Evolutionary conservation across 306 rosid species (phyloP), one percentile per base, ranked within the genome.

Genomic region (Echinosophora koreensis): DNA sequence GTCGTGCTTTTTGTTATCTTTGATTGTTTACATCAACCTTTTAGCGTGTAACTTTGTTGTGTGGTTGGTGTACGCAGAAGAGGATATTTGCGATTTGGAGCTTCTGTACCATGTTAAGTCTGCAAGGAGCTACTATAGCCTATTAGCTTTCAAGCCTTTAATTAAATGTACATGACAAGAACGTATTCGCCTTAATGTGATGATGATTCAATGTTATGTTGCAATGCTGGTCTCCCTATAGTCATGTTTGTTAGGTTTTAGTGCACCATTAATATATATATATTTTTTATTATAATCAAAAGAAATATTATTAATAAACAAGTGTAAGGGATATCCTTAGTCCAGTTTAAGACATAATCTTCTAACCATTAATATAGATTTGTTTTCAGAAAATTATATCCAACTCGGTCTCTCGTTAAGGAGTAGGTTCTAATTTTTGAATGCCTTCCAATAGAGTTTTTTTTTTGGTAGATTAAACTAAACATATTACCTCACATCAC

Each of bases 51-150:
- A 16, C 51, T 75, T 56, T 75, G 47, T 44, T 56, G 79, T 65
- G 67, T 76, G 75, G 61, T 70, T 73, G 44, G 63, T 74, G 70
- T 49, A 73, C 11, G n/a, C 70, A 66, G 50, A 59, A 59, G 42
- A 51, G n/a, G 71, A 46, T 47, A 22, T 37, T 41, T 62, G 8
- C n/a, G 2, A 75, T 50, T 52, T 38, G 80, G 73, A 69, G 70
- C 50, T 54, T 69, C 57, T 22, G 22, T 22, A 22, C 22, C 22
- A 22, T 22, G 22, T 22, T 22, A 22, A 22, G 22, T 22, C 22
- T 30, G 32, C 32, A 30, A 30, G 32, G 32, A 30, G 32, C 3
- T 30, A 30, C 8, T 41, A 10, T 22, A 22, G 22, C 22, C 12
- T 41, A 37, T 57, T 71, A n/a, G 80, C 52, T 37, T 37, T 66